phyloP scores from a whole-genome alignment of 768 basidiomycete genomes.

The Lyophyllum semitale region DNA sequence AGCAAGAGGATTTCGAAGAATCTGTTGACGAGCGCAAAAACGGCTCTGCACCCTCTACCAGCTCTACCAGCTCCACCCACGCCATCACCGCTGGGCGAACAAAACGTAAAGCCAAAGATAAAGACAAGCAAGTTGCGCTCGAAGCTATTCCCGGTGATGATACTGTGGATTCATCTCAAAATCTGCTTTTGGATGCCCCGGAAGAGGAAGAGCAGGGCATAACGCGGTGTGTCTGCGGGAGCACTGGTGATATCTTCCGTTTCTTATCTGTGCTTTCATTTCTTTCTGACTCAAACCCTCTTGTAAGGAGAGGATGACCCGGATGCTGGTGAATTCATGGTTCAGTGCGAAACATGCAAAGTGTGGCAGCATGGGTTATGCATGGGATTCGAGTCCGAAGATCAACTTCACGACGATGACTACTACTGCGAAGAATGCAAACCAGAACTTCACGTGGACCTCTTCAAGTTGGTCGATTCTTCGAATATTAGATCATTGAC shows the following conservation, averaged over 20 bases:
- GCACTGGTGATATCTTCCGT: constrained; percentile 56
- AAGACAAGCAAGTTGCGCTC: constrained; percentile 39
- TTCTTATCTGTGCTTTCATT: constrained; percentile 8
- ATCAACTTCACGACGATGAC: constrained; percentile 70
- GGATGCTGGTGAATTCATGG: constrained; percentile 94
- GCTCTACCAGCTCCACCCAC: constrained; percentile 30
- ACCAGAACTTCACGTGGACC: constrained; percentile 81
- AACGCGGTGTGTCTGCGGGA: constrained; percentile 88
- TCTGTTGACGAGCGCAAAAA: constrained; percentile 57
- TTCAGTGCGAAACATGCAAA: constrained; percentile 95
- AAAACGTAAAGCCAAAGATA: constrained; percentile 72
- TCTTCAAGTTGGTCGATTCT: constrained; percentile 66
- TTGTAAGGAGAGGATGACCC: constrained; percentile 65
- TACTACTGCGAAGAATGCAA: constrained; percentile 95
- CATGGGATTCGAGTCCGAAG: constrained; percentile 87
- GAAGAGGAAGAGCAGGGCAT: constrained; percentile 64
- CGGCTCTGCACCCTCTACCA: constrained; percentile 31
- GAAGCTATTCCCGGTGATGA: constrained; percentile 26
- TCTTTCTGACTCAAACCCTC: constrained; percentile 25
- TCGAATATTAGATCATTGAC: constrained; percentile 14
- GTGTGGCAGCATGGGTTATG: constrained; percentile 98
- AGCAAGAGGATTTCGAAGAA: constrained; percentile 77
- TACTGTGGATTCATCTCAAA: constrained; percentile 30
- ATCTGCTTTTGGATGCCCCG: constrained; percentile 40
- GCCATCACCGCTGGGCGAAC: constrained; percentile 33